phyloP scores from a whole-genome alignment of 2,329 filamentous ascomycete species.

The Pseudovirgaria hyperparasitica region DNA sequence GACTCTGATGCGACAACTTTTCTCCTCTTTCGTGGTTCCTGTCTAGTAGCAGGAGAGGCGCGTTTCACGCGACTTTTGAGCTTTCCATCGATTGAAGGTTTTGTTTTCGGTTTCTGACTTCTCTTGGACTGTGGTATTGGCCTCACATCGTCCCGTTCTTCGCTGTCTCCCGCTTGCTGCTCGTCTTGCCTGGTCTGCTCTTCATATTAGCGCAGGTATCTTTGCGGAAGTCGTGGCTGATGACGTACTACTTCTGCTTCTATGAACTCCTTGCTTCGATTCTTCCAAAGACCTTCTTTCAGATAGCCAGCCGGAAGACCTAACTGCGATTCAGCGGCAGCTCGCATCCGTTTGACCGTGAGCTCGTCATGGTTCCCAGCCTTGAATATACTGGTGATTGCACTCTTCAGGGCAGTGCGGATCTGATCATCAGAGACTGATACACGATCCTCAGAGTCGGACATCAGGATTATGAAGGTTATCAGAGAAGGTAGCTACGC shows the following conservation, averaged over 20 bases:
- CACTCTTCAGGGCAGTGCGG: slow-evolving; percentile 25
- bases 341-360: slow-evolving; percentile 44
- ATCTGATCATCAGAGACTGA: slow-evolving; percentile 22
- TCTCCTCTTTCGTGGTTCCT: slow-evolving; percentile 18
- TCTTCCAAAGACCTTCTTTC: slow-evolving; percentile 43
- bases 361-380: slow-evolving; percentile 35
- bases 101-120: no score
- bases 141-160: slow-evolving; percentile 9
- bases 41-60: slow-evolving; percentile 14
- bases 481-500: slow-evolving; percentile 7
- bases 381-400: slow-evolving; percentile 28
- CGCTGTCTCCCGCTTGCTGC: slow-evolving; percentile 1
- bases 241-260: slow-evolving; percentile 34
- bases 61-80: slow-evolving; percentile 16
- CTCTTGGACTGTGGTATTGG: slow-evolving; percentile 12
- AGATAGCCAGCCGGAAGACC: slow-evolving; percentile 42
- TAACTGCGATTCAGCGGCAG: slow-evolving; percentile 38
- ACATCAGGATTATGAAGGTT: no score
- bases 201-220: slow-evolving; percentile 10
- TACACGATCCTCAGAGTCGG: slow-evolving; percentile 13
- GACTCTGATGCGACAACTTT: slow-evolving; percentile 13
- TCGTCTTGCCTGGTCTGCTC: slow-evolving; percentile 1
- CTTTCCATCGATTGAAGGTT: slow-evolving; percentile 6
- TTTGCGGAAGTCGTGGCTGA: slow-evolving; percentile 15
- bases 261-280: slow-evolving; percentile 40